Evolutionary conservation across 2,329 filamentous ascomycete genomes (phyloP).

Genomic region (Alternaria consortialis): DNA sequence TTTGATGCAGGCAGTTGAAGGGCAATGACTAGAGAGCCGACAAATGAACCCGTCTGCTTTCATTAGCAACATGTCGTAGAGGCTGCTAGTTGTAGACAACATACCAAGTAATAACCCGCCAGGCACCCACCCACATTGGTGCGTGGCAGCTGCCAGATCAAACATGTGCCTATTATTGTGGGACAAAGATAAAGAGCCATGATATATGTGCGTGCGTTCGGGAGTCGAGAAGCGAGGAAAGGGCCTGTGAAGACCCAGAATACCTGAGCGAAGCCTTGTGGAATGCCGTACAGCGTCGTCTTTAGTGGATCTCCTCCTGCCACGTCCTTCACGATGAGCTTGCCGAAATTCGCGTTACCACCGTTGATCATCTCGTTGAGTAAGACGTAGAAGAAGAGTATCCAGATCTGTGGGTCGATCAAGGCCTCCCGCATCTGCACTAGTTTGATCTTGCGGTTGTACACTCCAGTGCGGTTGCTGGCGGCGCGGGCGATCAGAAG

Average conservation of each 20-base stretch:
- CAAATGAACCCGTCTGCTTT: constrained; percentile 52
- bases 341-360: constrained; percentile 64
- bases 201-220: constrained; percentile 61
- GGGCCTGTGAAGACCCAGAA: constrained; percentile 64
- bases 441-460: constrained; percentile 59
- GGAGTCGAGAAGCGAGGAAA: constrained; percentile 61
- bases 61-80: constrained; percentile 14
- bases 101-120: constrained; percentile 61
- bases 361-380: constrained; percentile 65
- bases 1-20: constrained; percentile 63
- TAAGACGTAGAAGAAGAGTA: constrained; percentile 57
- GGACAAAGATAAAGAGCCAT: constrained; percentile 64
- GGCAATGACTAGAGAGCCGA: constrained; percentile 62
- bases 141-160: constrained; percentile 62
- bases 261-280: constrained; percentile 63
- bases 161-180: constrained; percentile 59
- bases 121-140: constrained; percentile 58
- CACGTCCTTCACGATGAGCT: constrained; percentile 64
- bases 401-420: constrained; percentile 57
- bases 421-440: constrained; percentile 61
- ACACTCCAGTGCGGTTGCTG: constrained; percentile 52
- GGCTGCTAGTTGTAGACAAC: neutral
- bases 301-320: constrained; percentile 52
- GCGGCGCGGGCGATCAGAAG: constrained; percentile 53
- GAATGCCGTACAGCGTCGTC: constrained; percentile 64